Evolutionary conservation across 345 rosid genomes (phyloP), one percentile per base, ranked within the genome.

Genomic region (Limnanthes douglasii): DNA sequence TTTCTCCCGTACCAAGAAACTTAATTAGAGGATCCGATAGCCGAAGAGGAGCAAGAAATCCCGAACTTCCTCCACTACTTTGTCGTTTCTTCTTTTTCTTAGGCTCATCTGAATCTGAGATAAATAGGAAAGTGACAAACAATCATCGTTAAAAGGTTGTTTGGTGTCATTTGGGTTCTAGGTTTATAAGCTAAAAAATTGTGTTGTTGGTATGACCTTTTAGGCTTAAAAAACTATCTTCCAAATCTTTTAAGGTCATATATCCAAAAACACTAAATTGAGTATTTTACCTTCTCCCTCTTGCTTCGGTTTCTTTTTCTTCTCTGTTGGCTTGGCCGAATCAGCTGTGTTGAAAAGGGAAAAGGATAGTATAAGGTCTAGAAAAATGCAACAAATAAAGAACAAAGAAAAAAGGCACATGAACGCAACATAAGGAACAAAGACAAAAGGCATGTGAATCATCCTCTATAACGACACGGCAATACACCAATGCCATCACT

Each of bases 11-110:
- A 19, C 75, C 75, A 18, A 72, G 41, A 45, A 68, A 72, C 34
- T 65, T 68, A 6, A 59, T 51, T 13, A 72, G 64, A 27, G 68
- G 61, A 24, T 61, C n/a, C n/a, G n/a, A n/a, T n/a, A n/a, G n/a
- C 68, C 11, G 75, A 59, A 61, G 68, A 46, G 81, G 76, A 17
- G 64, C 73, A 17, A 66, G 67, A 34, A 68, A 58, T 43, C 66
- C 68, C 4, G 66, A 54, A 33, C 50, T 46, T 40, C 64, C 71
- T 42, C 54, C 62, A 13, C 22, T 10, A 3, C 3, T 28, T 10
- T 28, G 14, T 12, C 3, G 12, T 1, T 2, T 28, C 2, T 2
- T 28, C 4, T 25, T 28, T 1, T 10, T 10, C 32, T 1, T 15
- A 28, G 3, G 12, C 17, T 28, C 27, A 36, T 25, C 29, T 16